phyloP scores from a whole-genome alignment of 73 alveolate species.

The Paramecium sexaurelia region DNA sequence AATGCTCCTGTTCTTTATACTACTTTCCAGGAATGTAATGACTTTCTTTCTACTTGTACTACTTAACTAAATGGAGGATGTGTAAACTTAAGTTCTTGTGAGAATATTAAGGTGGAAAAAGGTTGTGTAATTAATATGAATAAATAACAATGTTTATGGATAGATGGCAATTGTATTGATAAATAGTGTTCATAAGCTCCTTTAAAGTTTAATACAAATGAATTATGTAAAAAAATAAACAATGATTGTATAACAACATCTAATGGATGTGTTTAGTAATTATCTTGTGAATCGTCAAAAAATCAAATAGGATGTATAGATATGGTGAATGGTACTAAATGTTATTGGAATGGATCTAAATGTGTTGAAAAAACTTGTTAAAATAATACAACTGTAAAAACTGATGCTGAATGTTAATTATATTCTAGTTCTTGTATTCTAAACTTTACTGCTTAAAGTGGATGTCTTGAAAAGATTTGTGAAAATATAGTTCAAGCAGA shows the following conservation, averaged over 20 bases:
- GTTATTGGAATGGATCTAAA: constrained; percentile 37
- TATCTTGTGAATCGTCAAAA: not conserved
- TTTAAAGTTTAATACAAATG: not conserved
- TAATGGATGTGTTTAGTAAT: not conserved
- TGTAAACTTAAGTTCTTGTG: not conserved
- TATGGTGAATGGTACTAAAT: not conserved
- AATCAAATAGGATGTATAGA: not conserved
- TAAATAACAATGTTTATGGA: not conserved
- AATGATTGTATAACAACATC: not conserved
- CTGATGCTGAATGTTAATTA: not conserved
- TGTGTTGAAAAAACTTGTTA: not conserved
- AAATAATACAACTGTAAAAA: not conserved
- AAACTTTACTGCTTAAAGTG: not conserved
- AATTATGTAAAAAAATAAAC: not conserved
- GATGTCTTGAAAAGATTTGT: not conserved
- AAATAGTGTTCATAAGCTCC: constrained; percentile 16
- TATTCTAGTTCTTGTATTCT: not conserved
- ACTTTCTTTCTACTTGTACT: not conserved
- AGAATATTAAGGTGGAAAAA: not conserved
- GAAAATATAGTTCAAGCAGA: not conserved
- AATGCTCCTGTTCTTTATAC: not conserved
- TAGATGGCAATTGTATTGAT: not conserved
- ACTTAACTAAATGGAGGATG: constrained; percentile 26
- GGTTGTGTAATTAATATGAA: not conserved
- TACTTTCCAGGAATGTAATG: not conserved